These are phyloP conservation scores for Trichoderma semiorbis DNA, from an alignment of 2,329 filamentous ascomycete genomes.

Conservation along the genomic window DNA sequence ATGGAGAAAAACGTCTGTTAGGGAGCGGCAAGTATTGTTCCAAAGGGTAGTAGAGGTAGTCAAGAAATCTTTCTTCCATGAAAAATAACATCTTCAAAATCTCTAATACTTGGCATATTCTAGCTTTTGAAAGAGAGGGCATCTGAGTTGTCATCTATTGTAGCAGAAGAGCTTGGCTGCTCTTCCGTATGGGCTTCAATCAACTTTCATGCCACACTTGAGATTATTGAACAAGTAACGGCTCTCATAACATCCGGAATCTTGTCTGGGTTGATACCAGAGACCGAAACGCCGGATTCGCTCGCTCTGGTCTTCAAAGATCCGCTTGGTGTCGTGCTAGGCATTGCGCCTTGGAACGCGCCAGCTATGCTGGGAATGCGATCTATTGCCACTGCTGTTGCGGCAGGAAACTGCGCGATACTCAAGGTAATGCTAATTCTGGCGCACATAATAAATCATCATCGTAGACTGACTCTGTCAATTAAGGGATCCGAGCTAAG, in stretches of 20 bases:
- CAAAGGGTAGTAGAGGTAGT: background rate
- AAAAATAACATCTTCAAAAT: background rate
- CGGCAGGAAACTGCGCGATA: slow-evolving; percentile 26
- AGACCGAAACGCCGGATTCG: background rate
- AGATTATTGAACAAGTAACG: slow-evolving; percentile 4
- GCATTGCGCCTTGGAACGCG: slow-evolving; percentile 30
- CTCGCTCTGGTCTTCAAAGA: slow-evolving; percentile 20
- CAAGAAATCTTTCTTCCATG: background rate
- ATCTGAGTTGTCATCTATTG: background rate
- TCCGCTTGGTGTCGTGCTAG: slow-evolving; percentile 27
- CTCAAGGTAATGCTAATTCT: slow-evolving; percentile 26
- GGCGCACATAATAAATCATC: too few relatives aligned
- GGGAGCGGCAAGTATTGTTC: slow-evolving; percentile 4
- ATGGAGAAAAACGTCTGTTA: background rate
- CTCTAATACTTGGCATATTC: background rate
- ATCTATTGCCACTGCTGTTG: slow-evolving; percentile 23
- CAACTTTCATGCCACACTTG: background rate
- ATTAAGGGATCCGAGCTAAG: slow-evolving; percentile 30
- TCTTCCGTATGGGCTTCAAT: background rate
- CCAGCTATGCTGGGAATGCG: slow-evolving; percentile 25
- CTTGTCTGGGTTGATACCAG: background rate
- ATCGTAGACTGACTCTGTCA: background rate
- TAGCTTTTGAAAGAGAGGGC: slow-evolving; percentile 8
- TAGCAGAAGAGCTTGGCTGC: background rate
- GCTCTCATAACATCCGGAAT: background rate